These are phyloP conservation scores for Prunus dulcis DNA, from an alignment of 306 rosid genomes.

Conservation along the genomic window DNA sequence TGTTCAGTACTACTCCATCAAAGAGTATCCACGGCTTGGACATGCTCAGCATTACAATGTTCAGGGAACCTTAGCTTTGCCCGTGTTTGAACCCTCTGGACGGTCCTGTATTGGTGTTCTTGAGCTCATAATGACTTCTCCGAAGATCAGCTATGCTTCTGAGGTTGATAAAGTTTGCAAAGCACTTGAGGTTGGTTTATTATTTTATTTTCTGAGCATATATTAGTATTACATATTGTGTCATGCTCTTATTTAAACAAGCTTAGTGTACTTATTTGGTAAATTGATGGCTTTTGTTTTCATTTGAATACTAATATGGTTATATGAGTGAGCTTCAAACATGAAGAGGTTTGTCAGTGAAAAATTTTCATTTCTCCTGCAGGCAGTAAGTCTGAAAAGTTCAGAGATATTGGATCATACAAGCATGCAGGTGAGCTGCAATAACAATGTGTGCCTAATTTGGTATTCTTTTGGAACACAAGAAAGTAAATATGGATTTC, in stretches of 20 bases:
- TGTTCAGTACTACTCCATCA: constrained; percentile 77
- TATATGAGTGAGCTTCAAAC: no score
- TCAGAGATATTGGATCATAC: constrained; percentile 67
- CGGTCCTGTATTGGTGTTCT: constrained; percentile 78
- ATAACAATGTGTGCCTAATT: constrained; percentile 24
- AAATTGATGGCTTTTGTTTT: no score
- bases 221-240: background rate
- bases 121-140: constrained; percentile 81
- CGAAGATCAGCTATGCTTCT: constrained; percentile 77
- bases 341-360: constrained; percentile 18
- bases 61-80: constrained; percentile 79
- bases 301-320: no score
- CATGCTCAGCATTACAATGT: constrained; percentile 79
- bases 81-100: constrained; percentile 64
- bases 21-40: constrained; percentile 67
- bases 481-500: constrained; percentile 22
- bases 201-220: constrained; percentile 13
- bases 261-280: constrained; percentile 4
- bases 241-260: background rate
- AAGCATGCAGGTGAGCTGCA: constrained; percentile 53
- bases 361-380: constrained; percentile 45
- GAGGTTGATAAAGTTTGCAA: constrained; percentile 85
- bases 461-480: constrained; percentile 17
- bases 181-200: constrained; percentile 81
- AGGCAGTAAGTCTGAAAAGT: constrained; percentile 83